Base-by-base conservation (phyloP, 352 stramenopile genomes). In the Pythium brachiatum region DNA sequence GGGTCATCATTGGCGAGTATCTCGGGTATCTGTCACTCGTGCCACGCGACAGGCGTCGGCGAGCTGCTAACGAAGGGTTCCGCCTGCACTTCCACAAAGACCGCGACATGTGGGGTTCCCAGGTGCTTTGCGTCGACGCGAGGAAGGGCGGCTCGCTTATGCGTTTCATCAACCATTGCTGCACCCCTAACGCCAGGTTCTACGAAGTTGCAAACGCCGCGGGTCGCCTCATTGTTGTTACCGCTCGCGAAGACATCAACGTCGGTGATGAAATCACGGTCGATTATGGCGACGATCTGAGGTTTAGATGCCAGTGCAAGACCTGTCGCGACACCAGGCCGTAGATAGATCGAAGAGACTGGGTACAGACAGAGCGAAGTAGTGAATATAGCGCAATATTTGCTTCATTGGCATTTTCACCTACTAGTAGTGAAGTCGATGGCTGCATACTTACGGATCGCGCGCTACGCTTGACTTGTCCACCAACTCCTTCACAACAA, bases 51-150 rank as follows among this genome's bases (percentile, higher is more conserved):
- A 57, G 23, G 52, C 46, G 15, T 12, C 12, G 34, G 1, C 53
- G 53, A 2, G 9, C 9, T 1, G 36, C 21, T 4, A 50, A 59
- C 53, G 21, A 51, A 9, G 53, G 53, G 0, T 59, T 27, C 53
- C 53, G 36, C 7, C 12, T 59, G 2, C 53, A 59, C 36, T 59
- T 51, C 15, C 20, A 59, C 5, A 23, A 36, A 9, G 53, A 59
- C 9, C 4, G 13, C 1, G 23, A 39, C 18, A 1, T 13, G 13
- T 59, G 53, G 53, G 36, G 36, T 7, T 20, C 11, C 3, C 4
- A 8, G 7, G 15, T 20, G 36, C 3, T 44, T 4, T 8, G 36
- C 36, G 15, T 44, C 12, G 36, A 44, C 15, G 36, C 36, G 7
- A 8, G 36, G 7, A 21, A 4, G 7, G 15, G 15, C 4, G 15